Conservation (phyloP, 140 eudicot genomes). For the Ambrosia hybrid region DNA sequence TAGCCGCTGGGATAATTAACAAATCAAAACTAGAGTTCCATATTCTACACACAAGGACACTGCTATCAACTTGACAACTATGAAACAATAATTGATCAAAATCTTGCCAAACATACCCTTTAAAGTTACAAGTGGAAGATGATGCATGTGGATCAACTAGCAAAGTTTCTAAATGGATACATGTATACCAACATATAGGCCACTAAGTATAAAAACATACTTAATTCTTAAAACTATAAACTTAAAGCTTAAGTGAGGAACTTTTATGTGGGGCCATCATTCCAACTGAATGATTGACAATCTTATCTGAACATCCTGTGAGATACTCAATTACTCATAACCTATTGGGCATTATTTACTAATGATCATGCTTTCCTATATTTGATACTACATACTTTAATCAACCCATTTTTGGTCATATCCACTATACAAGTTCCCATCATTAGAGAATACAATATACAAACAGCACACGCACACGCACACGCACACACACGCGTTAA, state of each 20-base stretch:
- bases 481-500: not conserved
- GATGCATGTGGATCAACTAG: conserved; percentile 34
- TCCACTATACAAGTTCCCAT: conserved; percentile 20
- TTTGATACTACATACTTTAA: conserved; percentile 19
- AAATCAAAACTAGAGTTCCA: not conserved
- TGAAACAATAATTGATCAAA: conserved; percentile 23
- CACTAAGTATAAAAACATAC: conserved; percentile 25
- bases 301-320: conserved; percentile 8
- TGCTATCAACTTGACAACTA: conserved; percentile 30
- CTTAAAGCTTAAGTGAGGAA: conserved; percentile 31
- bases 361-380: conserved; percentile 20
- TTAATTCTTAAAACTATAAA: conserved; percentile 17
- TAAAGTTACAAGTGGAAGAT: conserved; percentile 32
- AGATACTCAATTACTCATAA: conserved; percentile 4
- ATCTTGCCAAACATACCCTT: conserved; percentile 17
- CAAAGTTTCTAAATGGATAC: conserved; percentile 26
- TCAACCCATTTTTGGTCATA: conserved; percentile 30
- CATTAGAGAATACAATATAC: conserved; percentile 9
- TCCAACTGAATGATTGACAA: conserved; percentile 27
- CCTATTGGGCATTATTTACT: conserved; percentile 24
- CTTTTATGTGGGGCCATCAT: conserved; percentile 25
- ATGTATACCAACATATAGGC: conserved; percentile 28
- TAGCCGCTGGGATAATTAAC: too few relatives aligned
- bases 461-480: not conserved
- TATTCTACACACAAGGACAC: conserved; percentile 19